These are phyloP conservation scores for Penicillium sp. DNA, from an alignment of 2,329 filamentous ascomycete species.

Conservation along the genomic window DNA sequence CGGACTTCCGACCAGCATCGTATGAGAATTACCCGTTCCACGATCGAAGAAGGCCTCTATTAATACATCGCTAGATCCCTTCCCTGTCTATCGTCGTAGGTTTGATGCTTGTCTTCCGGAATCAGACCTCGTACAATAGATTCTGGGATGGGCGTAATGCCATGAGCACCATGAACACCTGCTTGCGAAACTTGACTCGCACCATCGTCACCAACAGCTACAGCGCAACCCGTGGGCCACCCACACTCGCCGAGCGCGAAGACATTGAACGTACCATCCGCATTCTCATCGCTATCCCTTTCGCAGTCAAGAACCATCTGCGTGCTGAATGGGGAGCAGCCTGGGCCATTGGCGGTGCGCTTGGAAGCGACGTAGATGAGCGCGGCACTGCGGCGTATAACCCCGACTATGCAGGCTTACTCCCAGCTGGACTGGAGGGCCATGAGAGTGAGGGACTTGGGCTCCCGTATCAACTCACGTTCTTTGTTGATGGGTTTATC, in stretches of 20 bases:
- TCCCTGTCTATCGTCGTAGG: conserved; percentile 70
- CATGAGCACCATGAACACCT: conserved; percentile 63
- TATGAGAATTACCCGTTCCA: conserved; percentile 35
- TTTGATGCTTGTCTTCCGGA: conserved; percentile 71
- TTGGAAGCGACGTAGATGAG: conserved; percentile 41
- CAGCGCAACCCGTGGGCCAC: conserved; percentile 36
- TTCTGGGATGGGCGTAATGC: conserved; percentile 68
- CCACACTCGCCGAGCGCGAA: conserved; percentile 53
- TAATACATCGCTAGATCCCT: conserved; percentile 54
- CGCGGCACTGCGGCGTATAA: conserved; percentile 42
- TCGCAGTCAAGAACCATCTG: conserved; percentile 68
- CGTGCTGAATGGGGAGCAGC: conserved; percentile 66
- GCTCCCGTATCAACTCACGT: conserved; percentile 65
- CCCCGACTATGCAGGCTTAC: conserved; percentile 58
- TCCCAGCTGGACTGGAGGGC: conserved; percentile 58
- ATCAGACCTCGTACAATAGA: conserved; percentile 67
- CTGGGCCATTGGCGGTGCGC: conserved; percentile 35
- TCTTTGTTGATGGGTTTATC: conserved; percentile 66
- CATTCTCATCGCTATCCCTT: conserved; percentile 66
- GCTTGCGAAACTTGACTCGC: conserved; percentile 64
- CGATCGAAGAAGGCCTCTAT: neutral
- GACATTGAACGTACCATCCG: conserved; percentile 66
- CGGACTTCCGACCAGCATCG: conserved; percentile 64
- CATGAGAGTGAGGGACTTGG: conserved; percentile 66
- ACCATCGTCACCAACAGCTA: conserved; percentile 60